These are phyloP conservation scores for Elsinoe batatas DNA, from an alignment of 2,329 filamentous ascomycete species.

Conservation along the genomic window DNA sequence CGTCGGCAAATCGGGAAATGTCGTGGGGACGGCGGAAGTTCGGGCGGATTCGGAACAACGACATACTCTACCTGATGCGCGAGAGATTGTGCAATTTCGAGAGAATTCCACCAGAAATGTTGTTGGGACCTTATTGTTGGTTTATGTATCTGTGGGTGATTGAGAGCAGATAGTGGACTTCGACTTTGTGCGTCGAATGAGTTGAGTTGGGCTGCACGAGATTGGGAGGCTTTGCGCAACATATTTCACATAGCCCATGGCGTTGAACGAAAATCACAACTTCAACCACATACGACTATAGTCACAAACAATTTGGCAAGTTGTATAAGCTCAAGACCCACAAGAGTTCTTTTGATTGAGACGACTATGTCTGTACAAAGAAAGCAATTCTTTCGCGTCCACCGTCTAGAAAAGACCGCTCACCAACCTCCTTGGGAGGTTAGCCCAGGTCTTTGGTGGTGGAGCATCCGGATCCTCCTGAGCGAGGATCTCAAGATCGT, in stretches of 20 bases:
- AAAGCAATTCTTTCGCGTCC: background rate
- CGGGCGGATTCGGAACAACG: background rate
- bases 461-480: background rate
- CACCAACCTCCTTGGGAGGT: conserved; percentile 6
- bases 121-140: no score
- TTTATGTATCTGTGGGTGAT: background rate
- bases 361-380: background rate
- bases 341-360: background rate
- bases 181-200: no score
- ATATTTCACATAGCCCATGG: no score
- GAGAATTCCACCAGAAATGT: no score
- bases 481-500: conserved; percentile 9
- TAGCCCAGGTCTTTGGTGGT: conserved; percentile 4
- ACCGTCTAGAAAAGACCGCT: conserved; percentile 8
- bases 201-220: background rate
- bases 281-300: no score
- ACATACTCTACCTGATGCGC: background rate
- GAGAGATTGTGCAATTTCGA: no score
- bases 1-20: background rate
- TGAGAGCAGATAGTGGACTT: no score
- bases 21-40: background rate
- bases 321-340: background rate
- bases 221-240: background rate
- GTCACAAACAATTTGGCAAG: no score
- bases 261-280: no score